Conservation (phyloP, 306 rosid genomes). For the Cucurbita argyrosperma region DNA sequence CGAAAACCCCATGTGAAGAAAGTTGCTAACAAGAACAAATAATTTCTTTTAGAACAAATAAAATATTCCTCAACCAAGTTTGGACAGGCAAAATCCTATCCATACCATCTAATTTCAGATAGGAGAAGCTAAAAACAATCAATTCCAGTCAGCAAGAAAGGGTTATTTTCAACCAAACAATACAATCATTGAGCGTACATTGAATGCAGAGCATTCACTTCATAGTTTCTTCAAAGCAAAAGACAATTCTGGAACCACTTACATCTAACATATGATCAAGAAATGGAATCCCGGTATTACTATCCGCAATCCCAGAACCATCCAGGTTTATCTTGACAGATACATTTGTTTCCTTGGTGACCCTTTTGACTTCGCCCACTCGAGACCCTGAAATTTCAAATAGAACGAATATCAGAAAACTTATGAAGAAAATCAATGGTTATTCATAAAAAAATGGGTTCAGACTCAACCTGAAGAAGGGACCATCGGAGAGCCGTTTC, state of each 20-base stretch:
- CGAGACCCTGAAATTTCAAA: slow-evolving; percentile 38
- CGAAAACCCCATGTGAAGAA: slow-evolving; percentile 80
- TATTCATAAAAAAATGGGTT: background rate
- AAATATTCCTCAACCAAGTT: background rate
- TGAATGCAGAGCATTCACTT: too few species aligned
- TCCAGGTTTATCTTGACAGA: slow-evolving; percentile 75
- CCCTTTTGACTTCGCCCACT: slow-evolving; percentile 76
- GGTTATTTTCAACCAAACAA: background rate
- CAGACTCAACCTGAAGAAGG: slow-evolving; percentile 36
- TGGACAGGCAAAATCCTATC: background rate
- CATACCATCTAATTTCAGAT: background rate
- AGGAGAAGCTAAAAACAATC: background rate
- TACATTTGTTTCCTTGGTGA: slow-evolving; percentile 76
- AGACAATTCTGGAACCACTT: slow-evolving; percentile 15
- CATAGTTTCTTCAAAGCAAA: background rate
- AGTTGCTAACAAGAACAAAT: slow-evolving; percentile 46
- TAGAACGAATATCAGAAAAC: background rate
- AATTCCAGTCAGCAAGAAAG: background rate
- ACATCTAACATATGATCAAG: slow-evolving; percentile 98
- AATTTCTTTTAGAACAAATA: background rate
- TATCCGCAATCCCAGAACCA: slow-evolving; percentile 72
- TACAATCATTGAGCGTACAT: background rate
- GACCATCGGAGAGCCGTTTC: slow-evolving; percentile 24
- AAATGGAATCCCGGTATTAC: slow-evolving; percentile 74
- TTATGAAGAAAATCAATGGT: background rate